These are phyloP conservation scores for Ophiostoma ulmi DNA, from an alignment of 2,329 filamentous ascomycete species.

Conservation along the genomic window DNA sequence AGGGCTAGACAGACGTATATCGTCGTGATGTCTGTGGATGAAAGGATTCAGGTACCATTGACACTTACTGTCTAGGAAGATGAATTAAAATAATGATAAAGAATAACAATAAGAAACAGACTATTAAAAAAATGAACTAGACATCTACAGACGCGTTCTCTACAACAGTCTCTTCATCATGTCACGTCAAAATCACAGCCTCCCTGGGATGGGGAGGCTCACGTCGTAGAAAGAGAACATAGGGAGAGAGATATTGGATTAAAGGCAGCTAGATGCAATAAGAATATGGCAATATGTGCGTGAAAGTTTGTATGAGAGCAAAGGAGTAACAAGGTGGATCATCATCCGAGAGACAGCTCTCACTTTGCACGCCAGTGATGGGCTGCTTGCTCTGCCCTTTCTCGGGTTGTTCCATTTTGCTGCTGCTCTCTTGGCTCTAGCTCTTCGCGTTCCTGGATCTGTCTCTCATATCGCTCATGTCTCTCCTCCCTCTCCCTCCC, in stretches of 20 bases:
- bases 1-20: background rate
- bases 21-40: background rate
- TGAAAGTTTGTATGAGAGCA: background rate
- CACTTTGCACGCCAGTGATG: constrained; percentile 10
- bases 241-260: constrained; percentile 7
- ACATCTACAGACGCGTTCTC: constrained; percentile 5
- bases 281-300: background rate
- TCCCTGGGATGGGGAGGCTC: background rate
- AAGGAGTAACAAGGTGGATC: background rate
- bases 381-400: constrained; percentile 8
- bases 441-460: background rate
- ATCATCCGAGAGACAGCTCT: background rate
- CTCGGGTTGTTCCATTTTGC: constrained; percentile 1
- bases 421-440: constrained; percentile 12
- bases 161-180: constrained; percentile 5
- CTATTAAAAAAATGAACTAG: background rate
- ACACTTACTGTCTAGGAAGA: background rate
- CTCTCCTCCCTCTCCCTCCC: constrained; percentile 7
- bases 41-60: background rate
- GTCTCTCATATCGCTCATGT: background rate
- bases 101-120: background rate
- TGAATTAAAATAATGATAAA: background rate
- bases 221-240: constrained; percentile 4
- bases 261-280: background rate
- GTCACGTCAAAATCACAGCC: constrained; percentile 8